Evolutionary conservation across 2,329 filamentous ascomycete genomes (phyloP).

Genomic region (Fusarium solani-melongenae): DNA sequence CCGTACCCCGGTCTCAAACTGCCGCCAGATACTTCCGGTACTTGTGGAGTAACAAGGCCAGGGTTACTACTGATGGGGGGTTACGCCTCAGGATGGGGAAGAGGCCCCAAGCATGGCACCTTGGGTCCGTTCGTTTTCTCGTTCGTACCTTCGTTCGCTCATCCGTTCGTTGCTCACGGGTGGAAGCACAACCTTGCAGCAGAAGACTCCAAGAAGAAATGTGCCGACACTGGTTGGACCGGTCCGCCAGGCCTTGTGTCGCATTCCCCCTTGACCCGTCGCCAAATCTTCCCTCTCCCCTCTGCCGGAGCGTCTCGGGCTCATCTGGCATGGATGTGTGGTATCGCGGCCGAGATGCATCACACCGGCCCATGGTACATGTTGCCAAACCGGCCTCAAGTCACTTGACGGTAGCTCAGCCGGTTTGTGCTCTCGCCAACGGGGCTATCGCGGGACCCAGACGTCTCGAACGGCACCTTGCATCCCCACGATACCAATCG

Average conservation of each 20-base stretch:
- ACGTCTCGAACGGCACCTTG: constrained; percentile 46
- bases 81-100: constrained; percentile 18
- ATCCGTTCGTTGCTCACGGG: constrained; percentile 18
- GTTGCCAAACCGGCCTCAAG: constrained; percentile 38
- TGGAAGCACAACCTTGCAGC: constrained; percentile 28
- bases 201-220: constrained; percentile 30
- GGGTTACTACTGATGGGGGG: constrained; percentile 6
- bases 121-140: neutral
- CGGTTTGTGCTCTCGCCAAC: constrained; percentile 39
- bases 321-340: constrained; percentile 33
- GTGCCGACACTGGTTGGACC: constrained; percentile 28
- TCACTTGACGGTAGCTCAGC: constrained; percentile 40
- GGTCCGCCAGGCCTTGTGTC: constrained; percentile 26
- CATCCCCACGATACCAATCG: constrained; percentile 42
- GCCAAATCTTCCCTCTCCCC: constrained; percentile 32
- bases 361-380: constrained; percentile 37
- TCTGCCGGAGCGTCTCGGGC: constrained; percentile 33
- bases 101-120: constrained; percentile 4
- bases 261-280: constrained; percentile 34
- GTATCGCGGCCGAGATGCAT: constrained; percentile 35
- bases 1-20: constrained; percentile 22
- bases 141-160: neutral
- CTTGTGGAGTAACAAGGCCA: constrained; percentile 28
- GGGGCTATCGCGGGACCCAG: constrained; percentile 40
- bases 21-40: constrained; percentile 24